Conservation (phyloP, 345 rosid species). For the Trapa bicornis region DNA sequence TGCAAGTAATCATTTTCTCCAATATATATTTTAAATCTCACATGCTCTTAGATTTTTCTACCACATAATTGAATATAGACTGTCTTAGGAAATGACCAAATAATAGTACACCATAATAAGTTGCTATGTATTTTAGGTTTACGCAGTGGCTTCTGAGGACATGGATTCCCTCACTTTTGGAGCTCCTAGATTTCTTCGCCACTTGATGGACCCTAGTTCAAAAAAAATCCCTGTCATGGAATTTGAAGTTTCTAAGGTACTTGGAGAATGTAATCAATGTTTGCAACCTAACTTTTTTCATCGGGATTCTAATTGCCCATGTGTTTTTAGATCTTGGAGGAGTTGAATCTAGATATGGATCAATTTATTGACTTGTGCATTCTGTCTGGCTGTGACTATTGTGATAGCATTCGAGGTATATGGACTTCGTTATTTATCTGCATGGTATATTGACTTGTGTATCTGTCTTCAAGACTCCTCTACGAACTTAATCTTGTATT, state of each 20-base stretch:
- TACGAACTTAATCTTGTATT: not conserved
- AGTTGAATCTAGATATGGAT: constrained; percentile 78
- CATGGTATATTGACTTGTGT: not conserved
- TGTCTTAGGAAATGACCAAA: not conserved
- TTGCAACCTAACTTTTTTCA: not conserved
- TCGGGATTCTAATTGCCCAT: constrained; percentile 7
- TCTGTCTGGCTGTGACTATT: constrained; percentile 95
- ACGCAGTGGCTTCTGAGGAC: constrained; percentile 98
- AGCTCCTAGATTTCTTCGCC: constrained; percentile 88
- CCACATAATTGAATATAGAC: not conserved
- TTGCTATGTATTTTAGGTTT: constrained; percentile 36
- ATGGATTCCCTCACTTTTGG: constrained; percentile 98
- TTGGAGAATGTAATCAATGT: not conserved
- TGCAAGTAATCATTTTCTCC: not conserved
- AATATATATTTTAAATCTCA: not conserved
- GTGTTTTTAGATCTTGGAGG: constrained; percentile 61
- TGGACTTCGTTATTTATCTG: not conserved
- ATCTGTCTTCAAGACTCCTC: not conserved
- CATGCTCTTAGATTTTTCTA: not conserved
- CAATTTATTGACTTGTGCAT: constrained; percentile 92
- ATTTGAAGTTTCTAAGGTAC: constrained; percentile 75
- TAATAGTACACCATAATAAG: not conserved
- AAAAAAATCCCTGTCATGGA: constrained; percentile 91
- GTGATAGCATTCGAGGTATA: constrained; percentile 85
- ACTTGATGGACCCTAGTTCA: constrained; percentile 93